These are phyloP conservation scores for Ilex aquifolium DNA, from an alignment of 257 asterid genomes.

Conservation along the genomic window DNA sequence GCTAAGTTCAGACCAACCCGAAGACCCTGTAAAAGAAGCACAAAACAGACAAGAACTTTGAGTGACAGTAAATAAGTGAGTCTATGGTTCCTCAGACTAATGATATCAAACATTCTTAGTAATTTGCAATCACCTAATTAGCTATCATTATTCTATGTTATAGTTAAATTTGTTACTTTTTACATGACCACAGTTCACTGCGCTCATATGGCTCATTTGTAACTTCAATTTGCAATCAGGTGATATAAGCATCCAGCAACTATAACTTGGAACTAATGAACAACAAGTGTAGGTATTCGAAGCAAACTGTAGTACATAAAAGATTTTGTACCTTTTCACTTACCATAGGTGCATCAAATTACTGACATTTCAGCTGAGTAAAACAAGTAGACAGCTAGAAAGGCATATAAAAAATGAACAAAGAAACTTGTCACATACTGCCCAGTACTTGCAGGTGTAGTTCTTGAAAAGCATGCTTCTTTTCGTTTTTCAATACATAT, in stretches of 20 bases:
- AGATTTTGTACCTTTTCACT: too few relatives aligned
- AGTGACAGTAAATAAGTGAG: background rate
- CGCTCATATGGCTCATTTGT: too few relatives aligned
- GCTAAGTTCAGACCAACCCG: conserved; percentile 91
- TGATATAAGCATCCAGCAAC: too few relatives aligned
- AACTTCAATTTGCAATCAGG: too few relatives aligned
- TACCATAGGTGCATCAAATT: background rate
- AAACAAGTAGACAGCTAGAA: too few relatives aligned
- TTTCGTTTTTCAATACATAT: too few relatives aligned
- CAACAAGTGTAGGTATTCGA: too few relatives aligned
- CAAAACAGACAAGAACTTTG: conserved; percentile 12
- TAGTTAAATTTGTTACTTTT: background rate
- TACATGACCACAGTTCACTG: too few relatives aligned
- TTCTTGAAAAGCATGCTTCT: too few relatives aligned
- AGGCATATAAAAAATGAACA: background rate
- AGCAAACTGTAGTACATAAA: too few relatives aligned
- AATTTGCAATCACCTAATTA: background rate
- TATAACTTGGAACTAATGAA: too few relatives aligned
- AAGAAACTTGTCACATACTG: background rate
- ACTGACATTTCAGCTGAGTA: background rate
- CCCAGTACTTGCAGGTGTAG: background rate
- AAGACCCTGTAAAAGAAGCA: conserved; percentile 54
- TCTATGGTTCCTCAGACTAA: conserved; percentile 2
- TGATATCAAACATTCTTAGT: background rate
- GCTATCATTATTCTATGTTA: background rate